Evolutionary conservation across 164 flowering plant species (phyloP).

Genomic region (Magnolia kwangsiensis): DNA sequence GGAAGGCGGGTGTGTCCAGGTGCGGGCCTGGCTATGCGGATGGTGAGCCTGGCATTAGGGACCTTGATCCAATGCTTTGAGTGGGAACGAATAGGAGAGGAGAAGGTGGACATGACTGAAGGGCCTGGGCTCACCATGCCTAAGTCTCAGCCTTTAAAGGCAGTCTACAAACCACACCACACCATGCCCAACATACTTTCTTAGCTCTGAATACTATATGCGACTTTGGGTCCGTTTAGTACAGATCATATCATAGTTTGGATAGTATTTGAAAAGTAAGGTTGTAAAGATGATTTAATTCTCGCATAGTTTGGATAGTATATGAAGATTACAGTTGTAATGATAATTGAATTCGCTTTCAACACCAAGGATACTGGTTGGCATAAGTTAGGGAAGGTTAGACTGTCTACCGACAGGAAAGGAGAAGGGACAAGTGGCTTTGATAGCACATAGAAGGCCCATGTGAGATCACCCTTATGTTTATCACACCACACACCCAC

Average conservation of each 20-base stretch:
- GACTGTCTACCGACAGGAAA: background rate
- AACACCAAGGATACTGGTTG: too few species aligned
- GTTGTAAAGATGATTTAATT: too few species aligned
- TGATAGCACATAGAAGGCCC: background rate
- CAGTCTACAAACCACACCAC: constrained; percentile 2
- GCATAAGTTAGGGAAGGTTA: background rate
- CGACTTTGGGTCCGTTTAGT: too few species aligned
- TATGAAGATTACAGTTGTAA: too few species aligned
- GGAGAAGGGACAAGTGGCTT: background rate
- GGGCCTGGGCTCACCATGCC: constrained; percentile 14
- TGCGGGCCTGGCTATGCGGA: constrained; percentile 10
- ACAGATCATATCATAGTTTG: too few species aligned
- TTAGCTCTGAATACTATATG: background rate
- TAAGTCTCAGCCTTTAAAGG: constrained; percentile 9
- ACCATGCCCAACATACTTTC: constrained; percentile 10
- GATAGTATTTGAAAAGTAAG: too few species aligned
- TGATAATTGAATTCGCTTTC: too few species aligned
- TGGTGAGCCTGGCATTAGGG: constrained; percentile 7
- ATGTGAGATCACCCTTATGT: too few species aligned
- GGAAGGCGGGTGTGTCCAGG: constrained; percentile 27
- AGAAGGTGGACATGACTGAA: constrained; percentile 8
- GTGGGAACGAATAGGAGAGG: constrained; percentile 9
- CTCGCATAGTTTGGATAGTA: background rate
- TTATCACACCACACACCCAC: too few species aligned
- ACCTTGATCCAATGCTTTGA: constrained; percentile 13